Percentiles rank a stretch among this genome's conserved stretches.
Conservation (phyloP, 495 filamentous ascomycete genomes). For the Platismatia glauca region DNA sequence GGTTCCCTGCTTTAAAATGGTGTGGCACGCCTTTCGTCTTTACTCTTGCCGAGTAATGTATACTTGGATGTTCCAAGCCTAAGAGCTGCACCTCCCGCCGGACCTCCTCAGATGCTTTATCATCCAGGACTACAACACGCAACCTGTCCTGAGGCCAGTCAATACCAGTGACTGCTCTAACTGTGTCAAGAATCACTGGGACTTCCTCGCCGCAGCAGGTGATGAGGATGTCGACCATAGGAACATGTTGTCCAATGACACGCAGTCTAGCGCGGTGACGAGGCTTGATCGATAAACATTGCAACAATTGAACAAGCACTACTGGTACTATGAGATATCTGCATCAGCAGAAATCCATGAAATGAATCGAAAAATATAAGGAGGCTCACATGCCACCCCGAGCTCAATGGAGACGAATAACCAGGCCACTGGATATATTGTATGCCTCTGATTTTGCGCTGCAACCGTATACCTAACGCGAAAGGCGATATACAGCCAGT, state of each 20-base stretch:
- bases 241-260: slow-evolving; percentile 14
- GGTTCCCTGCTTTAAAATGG: slow-evolving; percentile 49
- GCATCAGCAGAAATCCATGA: slow-evolving; percentile 4
- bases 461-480: slow-evolving; percentile 4
- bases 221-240: slow-evolving; percentile 44
- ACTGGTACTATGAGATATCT: slow-evolving; percentile 25
- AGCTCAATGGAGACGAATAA: slow-evolving; percentile 5
- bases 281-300: slow-evolving; percentile 1
- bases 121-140: slow-evolving; percentile 45
- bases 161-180: slow-evolving; percentile 36
- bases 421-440: slow-evolving; percentile 11
- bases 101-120: slow-evolving; percentile 34
- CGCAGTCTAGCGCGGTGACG: slow-evolving; percentile 3
- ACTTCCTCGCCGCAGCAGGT: slow-evolving; percentile 45
- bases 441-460: not conserved
- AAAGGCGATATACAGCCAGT: slow-evolving; percentile 1
- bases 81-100: slow-evolving; percentile 28
- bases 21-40: slow-evolving; percentile 41
- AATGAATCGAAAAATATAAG: slow-evolving; percentile 11
- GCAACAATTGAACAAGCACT: not conserved
- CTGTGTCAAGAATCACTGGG: slow-evolving; percentile 46
- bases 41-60: slow-evolving; percentile 41
- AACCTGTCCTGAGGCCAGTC: slow-evolving; percentile 44
- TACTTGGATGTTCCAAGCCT: slow-evolving; percentile 24
- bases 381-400: slow-evolving; percentile 17